Evolutionary conservation across 495 filamentous ascomycete genomes (phyloP).

Genomic region (Physcia stellaris): DNA sequence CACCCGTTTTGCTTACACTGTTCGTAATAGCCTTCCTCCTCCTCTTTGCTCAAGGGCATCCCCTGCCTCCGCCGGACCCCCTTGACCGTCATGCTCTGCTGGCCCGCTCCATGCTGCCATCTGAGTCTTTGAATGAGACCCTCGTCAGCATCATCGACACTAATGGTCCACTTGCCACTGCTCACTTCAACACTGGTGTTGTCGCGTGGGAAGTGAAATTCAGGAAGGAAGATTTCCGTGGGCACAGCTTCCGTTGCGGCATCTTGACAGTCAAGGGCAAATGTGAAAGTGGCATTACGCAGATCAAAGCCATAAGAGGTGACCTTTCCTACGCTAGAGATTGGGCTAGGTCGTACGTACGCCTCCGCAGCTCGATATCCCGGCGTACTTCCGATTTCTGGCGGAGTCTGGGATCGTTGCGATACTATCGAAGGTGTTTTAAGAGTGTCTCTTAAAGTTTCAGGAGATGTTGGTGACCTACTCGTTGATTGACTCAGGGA

Average conservation of each 20-base stretch:
- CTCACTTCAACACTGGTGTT: constrained; percentile 56
- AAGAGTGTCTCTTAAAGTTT: constrained; percentile 59
- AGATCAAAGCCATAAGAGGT: constrained; percentile 65
- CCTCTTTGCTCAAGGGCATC: constrained; percentile 23
- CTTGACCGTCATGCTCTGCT: constrained; percentile 65
- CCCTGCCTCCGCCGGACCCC: constrained; percentile 53
- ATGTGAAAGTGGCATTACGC: constrained; percentile 54
- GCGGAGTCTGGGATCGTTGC: constrained; percentile 32
- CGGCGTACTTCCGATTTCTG: constrained; percentile 40
- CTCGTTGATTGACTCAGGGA: constrained; percentile 43
- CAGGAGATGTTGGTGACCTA: constrained; percentile 44
- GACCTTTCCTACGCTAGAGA: constrained; percentile 56
- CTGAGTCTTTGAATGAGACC: constrained; percentile 57
- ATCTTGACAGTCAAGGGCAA: constrained; percentile 43
- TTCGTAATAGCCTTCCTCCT: constrained; percentile 51
- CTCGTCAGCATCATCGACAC: constrained; percentile 50
- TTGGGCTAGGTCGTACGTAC: constrained; percentile 74
- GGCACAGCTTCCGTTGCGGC: constrained; percentile 44
- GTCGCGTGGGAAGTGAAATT: constrained; percentile 80
- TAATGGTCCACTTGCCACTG: constrained; percentile 81
- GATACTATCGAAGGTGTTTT: constrained; percentile 59
- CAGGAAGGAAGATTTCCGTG: constrained; percentile 77
- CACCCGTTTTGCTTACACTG: constrained; percentile 42
- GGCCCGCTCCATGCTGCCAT: constrained; percentile 85
- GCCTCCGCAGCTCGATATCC: constrained; percentile 87